phyloP scores from a whole-genome alignment of 2,329 filamentous ascomycete species.

The Colletotrichum spinosum region DNA sequence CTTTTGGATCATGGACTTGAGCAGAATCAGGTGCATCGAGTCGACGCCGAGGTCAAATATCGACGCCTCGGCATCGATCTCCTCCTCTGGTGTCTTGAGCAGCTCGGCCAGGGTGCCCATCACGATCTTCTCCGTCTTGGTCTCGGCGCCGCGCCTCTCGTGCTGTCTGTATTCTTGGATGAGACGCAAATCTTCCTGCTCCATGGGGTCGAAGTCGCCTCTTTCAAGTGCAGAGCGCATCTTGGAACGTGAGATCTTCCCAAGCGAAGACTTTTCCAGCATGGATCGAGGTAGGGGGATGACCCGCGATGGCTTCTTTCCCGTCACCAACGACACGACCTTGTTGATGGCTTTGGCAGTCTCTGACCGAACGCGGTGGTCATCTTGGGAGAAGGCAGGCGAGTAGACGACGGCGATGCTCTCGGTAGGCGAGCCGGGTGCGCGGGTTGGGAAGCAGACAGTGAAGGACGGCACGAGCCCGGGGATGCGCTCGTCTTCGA shows the following conservation, averaged over 20 bases:
- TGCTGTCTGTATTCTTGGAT: slow-evolving; percentile 37
- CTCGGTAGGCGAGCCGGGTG: slow-evolving; percentile 47
- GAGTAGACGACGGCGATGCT: slow-evolving; percentile 53
- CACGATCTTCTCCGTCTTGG: slow-evolving; percentile 38
- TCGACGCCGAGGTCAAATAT: slow-evolving; percentile 50
- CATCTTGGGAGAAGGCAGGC: slow-evolving; percentile 43
- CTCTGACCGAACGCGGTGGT: slow-evolving; percentile 41
- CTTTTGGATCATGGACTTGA: slow-evolving; percentile 50
- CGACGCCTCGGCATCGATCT: slow-evolving; percentile 41
- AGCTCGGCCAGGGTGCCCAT: slow-evolving; percentile 38
- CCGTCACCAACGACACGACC: slow-evolving; percentile 20
- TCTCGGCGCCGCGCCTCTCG: slow-evolving; percentile 39
- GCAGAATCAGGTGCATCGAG: slow-evolving; percentile 54
- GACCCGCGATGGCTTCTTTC: slow-evolving; percentile 23
- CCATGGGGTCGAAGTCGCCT: slow-evolving; percentile 43
- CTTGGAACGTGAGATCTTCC: slow-evolving; percentile 54
- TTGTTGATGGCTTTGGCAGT: slow-evolving; percentile 36
- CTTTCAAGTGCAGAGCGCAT: slow-evolving; percentile 48
- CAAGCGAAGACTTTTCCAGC: slow-evolving; percentile 22
- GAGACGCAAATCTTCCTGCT: slow-evolving; percentile 26
- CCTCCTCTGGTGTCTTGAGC: slow-evolving; percentile 27
- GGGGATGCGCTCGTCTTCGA: slow-evolving; percentile 49
- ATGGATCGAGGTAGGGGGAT: slow-evolving; percentile 20
- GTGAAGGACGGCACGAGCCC: slow-evolving; percentile 44
- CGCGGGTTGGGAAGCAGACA: slow-evolving; percentile 52